These are phyloP conservation scores for Colletotrichum destructivum DNA, from an alignment of 2,329 filamentous ascomycete genomes.

Conservation along the genomic window DNA sequence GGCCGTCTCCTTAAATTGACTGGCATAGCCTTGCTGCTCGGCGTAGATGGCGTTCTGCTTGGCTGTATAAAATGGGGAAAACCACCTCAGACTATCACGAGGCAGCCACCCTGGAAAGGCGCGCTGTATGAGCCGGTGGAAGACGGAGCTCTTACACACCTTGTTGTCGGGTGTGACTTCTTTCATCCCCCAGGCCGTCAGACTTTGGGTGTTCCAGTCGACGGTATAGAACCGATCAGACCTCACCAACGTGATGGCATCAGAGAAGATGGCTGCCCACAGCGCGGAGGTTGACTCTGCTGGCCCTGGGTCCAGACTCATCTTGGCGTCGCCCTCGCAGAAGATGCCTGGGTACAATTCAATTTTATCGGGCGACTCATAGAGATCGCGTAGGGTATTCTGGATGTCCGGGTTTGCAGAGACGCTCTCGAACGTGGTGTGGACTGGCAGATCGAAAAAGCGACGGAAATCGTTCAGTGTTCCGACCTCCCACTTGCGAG, in stretches of 20 bases:
- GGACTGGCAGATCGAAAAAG: slow-evolving; percentile 65
- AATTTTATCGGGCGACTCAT: slow-evolving; percentile 66
- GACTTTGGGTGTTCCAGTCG: background rate
- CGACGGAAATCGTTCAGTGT: slow-evolving; percentile 67
- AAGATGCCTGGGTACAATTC: slow-evolving; percentile 73
- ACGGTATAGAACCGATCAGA: slow-evolving; percentile 75
- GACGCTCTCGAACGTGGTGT: slow-evolving; percentile 66
- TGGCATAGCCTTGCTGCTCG: background rate
- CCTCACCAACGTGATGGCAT: slow-evolving; percentile 73
- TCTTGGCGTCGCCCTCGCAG: slow-evolving; percentile 67
- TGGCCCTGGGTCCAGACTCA: slow-evolving; percentile 56
- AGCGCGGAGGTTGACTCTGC: slow-evolving; percentile 63
- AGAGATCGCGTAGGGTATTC: slow-evolving; percentile 60
- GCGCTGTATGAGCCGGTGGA: background rate
- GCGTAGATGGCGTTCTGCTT: slow-evolving; percentile 8
- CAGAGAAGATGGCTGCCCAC: slow-evolving; percentile 72
- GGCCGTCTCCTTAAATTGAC: background rate
- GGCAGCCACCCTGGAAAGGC: background rate
- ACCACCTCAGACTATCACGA: background rate
- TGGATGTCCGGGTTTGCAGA: slow-evolving; percentile 65
- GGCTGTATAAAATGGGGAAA: background rate
- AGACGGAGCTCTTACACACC: background rate
- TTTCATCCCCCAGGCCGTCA: slow-evolving; percentile 59
- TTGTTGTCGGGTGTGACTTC: background rate
- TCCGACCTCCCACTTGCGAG: slow-evolving; percentile 64